phyloP scores from a whole-genome alignment of 2,329 filamentous ascomycete genomes.

The Corinectria fuckeliana region DNA sequence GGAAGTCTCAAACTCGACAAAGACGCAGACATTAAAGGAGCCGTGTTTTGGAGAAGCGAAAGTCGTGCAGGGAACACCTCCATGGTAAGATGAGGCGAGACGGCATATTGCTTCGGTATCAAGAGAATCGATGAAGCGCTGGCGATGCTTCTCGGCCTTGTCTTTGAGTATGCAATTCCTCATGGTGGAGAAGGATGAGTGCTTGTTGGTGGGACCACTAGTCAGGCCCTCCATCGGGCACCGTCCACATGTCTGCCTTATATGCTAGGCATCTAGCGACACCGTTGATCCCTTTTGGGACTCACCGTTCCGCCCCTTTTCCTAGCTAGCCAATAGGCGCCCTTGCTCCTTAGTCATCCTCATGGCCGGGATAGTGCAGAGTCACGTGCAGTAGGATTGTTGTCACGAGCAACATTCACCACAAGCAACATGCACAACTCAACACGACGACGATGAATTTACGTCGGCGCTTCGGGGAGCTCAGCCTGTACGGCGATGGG shows the following conservation, averaged over 20 bases:
- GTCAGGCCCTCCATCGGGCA: too few species aligned
- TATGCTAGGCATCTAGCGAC: too few species aligned
- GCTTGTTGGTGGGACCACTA: too few species aligned
- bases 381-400: too few species aligned
- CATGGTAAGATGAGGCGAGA: conserved; percentile 3
- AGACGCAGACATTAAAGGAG: conserved; percentile 2
- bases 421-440: neutral
- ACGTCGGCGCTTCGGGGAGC: neutral
- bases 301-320: too few species aligned
- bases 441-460: neutral
- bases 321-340: too few species aligned
- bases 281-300: too few species aligned
- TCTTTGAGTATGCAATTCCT: neutral
- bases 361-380: too few species aligned
- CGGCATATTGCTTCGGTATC: neutral
- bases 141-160: neutral
- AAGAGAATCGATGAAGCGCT: neutral
- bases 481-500: neutral
- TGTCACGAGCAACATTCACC: neutral
- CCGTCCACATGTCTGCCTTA: too few species aligned
- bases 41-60: neutral
- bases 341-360: too few species aligned
- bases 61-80: neutral
- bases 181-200: neutral
- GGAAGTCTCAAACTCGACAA: neutral